These are phyloP conservation scores for Rutidosis leptorrhynchoides DNA, from an alignment of 129 eudicot genomes.

Conservation along the genomic window DNA sequence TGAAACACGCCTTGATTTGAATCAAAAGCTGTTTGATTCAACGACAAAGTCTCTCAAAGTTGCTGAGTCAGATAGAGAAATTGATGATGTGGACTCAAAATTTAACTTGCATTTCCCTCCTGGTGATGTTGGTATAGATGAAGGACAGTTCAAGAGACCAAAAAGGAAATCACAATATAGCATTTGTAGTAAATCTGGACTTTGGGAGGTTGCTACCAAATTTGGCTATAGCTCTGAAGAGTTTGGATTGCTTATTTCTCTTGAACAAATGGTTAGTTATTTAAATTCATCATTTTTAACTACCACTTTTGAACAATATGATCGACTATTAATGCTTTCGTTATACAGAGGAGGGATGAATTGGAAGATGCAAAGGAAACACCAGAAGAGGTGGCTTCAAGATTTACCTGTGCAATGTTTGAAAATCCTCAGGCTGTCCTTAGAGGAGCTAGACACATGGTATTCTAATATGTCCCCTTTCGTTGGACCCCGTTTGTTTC, in stretches of 20 bases:
- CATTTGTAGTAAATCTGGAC: constrained; percentile 77
- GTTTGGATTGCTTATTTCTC: constrained; percentile 78
- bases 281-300: constrained; percentile 14
- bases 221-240: constrained; percentile 96
- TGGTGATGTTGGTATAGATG: constrained; percentile 72
- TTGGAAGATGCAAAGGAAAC: constrained; percentile 93
- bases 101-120: constrained; percentile 90
- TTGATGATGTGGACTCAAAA: constrained; percentile 90
- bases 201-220: constrained; percentile 86
- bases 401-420: constrained; percentile 76
- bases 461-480: constrained; percentile 25
- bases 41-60: constrained; percentile 59
- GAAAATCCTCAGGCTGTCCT: constrained; percentile 75
- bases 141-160: constrained; percentile 85
- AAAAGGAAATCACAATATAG: constrained; percentile 81
- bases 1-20: constrained; percentile 60
- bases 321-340: constrained; percentile 8
- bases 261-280: constrained; percentile 64
- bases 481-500: not conserved
- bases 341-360: constrained; percentile 68
- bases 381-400: constrained; percentile 83
- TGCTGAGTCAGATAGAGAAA: constrained; percentile 91
- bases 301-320: not conserved
- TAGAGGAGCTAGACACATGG: constrained; percentile 97
- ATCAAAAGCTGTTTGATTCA: constrained; percentile 62